A percentile compares a stretch with the other conserved stretches of the same genome.
These are phyloP conservation scores for Russula sp. DNA, from an alignment of 768 basidiomycete species.

Conservation along the genomic window DNA sequence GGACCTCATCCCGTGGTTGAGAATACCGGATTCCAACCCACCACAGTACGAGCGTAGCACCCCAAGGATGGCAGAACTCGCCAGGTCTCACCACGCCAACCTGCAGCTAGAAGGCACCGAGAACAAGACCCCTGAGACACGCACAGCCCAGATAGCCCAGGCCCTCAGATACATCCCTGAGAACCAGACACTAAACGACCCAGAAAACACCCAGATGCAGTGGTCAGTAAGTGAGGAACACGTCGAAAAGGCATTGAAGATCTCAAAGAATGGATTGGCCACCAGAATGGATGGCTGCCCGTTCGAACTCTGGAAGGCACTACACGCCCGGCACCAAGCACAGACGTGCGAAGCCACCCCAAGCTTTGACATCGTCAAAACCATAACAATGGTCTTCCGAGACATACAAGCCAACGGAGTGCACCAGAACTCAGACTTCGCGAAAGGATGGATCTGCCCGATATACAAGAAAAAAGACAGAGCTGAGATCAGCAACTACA, in stretches of 20 bases:
- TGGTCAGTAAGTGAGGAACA: too few species aligned
- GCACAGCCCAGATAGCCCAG: too few species aligned
- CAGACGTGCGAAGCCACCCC: rapidly evolving
- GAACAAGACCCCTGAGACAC: neutral
- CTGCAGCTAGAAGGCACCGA: neutral
- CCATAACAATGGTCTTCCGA: neutral
- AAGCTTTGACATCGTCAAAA: neutral
- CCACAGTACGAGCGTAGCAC: neutral
- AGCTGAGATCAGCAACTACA: too few species aligned
- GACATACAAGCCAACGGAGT: neutral
- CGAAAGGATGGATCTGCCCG: too few species aligned
- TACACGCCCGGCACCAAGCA: neutral
- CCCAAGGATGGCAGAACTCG: neutral
- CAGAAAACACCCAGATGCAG: too few species aligned
- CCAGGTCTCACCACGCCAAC: neutral
- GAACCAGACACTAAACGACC: neutral
- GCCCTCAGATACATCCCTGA: too few species aligned
- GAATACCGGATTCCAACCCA: neutral
- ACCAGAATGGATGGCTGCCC: neutral
- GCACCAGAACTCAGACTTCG: slow-evolving; percentile 7
- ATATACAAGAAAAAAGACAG: slow-evolving; percentile 35
- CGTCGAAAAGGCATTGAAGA: neutral
- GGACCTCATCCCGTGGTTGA: neutral
- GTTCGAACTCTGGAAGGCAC: neutral
- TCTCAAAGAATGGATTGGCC: neutral